Conservation (phyloP, 192 early-diverging fungal species). For the Podochytrium sp. region DNA sequence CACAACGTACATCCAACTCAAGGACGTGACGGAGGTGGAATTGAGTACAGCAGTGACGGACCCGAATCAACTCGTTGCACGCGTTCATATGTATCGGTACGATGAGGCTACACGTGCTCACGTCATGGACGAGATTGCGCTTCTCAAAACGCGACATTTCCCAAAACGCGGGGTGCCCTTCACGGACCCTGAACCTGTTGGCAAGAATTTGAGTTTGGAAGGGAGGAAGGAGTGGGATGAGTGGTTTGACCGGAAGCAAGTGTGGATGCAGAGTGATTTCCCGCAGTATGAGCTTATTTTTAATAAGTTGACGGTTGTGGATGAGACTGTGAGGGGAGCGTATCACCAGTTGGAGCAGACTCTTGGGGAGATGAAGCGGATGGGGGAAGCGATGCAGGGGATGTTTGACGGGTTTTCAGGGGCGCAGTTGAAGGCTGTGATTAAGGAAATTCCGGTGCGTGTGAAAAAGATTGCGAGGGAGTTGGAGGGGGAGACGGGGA, state of each 20-base stretch:
- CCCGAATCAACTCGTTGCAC: slow-evolving; percentile 25
- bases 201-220: slow-evolving; percentile 40
- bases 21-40: slow-evolving; percentile 41
- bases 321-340: slow-evolving; percentile 31
- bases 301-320: slow-evolving; percentile 43
- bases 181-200: slow-evolving; percentile 43
- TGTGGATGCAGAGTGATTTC: slow-evolving; percentile 46
- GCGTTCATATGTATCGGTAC: slow-evolving; percentile 55
- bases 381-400: slow-evolving; percentile 43
- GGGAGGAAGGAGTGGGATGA: slow-evolving; percentile 47
- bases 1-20: slow-evolving; percentile 46
- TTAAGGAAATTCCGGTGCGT: slow-evolving; percentile 42
- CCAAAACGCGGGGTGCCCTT: slow-evolving; percentile 40
- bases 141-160: slow-evolving; percentile 43
- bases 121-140: slow-evolving; percentile 43
- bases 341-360: slow-evolving; percentile 47
- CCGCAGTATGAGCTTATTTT: slow-evolving; percentile 50
- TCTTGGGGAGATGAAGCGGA: slow-evolving; percentile 47
- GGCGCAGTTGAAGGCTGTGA: slow-evolving; percentile 37
- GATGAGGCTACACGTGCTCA: slow-evolving; percentile 43
- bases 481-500: slow-evolving; percentile 45
- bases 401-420: slow-evolving; percentile 40
- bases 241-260: slow-evolving; percentile 38
- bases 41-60: slow-evolving; percentile 23
- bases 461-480: slow-evolving; percentile 48